Evolutionary conservation across 768 basidiomycete species (phyloP).

Genomic region (Suillus brevipes): DNA sequence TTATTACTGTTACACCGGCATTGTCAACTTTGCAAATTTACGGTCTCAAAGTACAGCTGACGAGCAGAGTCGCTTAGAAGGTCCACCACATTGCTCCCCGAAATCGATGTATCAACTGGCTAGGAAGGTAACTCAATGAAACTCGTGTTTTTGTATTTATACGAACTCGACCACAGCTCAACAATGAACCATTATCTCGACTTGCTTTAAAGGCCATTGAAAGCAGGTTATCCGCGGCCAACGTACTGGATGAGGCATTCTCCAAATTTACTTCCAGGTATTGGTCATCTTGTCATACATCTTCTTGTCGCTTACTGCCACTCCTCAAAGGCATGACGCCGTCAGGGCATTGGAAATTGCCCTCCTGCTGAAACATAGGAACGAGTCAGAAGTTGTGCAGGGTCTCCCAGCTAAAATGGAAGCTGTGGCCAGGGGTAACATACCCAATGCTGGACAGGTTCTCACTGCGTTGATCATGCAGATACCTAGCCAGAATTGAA

Average conservation of each 20-base stretch:
- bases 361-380: constrained; percentile 6
- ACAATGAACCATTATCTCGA: constrained; percentile 1
- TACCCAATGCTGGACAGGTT: constrained; percentile 9
- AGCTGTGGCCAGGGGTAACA: constrained; percentile 4
- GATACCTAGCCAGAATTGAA: neutral
- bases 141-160: neutral
- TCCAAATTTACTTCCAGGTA: constrained; percentile 15
- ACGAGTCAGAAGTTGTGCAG: neutral
- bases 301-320: neutral
- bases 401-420: constrained; percentile 10
- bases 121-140: constrained; percentile 14
- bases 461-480: constrained; percentile 5
- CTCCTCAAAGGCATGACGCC: constrained; percentile 5
- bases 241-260: constrained; percentile 13
- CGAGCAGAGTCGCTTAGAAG: neutral
- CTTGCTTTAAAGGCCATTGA: constrained; percentile 10
- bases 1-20: constrained; percentile 13
- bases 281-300: neutral
- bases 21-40: constrained; percentile 6
- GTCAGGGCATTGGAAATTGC: constrained; percentile 10
- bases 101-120: constrained; percentile 30
- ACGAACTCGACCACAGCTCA: constrained; percentile 2
- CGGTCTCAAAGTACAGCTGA: constrained; percentile 2
- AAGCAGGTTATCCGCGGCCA: constrained; percentile 1
- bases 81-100: constrained; percentile 20